Base-by-base conservation (phyloP, 257 asterid genomes). In the Plectranthus barbatus region DNA sequence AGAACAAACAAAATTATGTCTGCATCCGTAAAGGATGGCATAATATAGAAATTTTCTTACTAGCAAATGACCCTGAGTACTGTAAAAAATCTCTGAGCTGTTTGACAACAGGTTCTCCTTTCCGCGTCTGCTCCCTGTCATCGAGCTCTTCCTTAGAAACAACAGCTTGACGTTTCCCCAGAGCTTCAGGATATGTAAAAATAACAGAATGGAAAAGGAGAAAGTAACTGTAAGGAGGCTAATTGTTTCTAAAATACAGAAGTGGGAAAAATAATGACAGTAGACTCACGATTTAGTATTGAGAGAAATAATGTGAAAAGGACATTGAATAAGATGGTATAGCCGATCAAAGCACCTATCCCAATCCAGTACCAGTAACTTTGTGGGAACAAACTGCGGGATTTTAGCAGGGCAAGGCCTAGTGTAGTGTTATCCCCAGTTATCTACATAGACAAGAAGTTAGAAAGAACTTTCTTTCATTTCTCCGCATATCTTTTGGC, bases 281-380 rank as follows among this genome's bases (percentile, higher is more conserved):
- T 37, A 73, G 60, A 62, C 96, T 84, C 78, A 91, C 98, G 95
- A 69, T 86, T 77, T 66, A 91, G 95, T 68, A 72, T 83, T 29
- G 87, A 70, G 66, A 91, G 88, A 78, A 77, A 84, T 44, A 86
- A 39, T 51, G 98, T 88, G 68, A 91, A 91, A 49, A 88, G 93
- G 80, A 80, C 10, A 61, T 91, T 91, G 84, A 91, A 83, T 61
- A 91, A 65, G 76, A 81, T 59, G 20, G 94, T 88, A 52, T 88
- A 91, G 62, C 95, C 98, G 18, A 84, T 78, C 85, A 91, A 71
- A 50, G 94, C 96, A 60, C 90, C 94, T 44, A 91, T 76, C 36
- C 98, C 98, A 66, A 91, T 91, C 96, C 96, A 91, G 73, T 91
- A 91, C 98, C 98, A 91, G 76, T 84, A 88, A 71, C 86, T 79